Evolutionary conservation across 2,329 filamentous ascomycete species (phyloP), one percentile per base, ranked within the genome.

Genomic region (Coniosporium uncinatum): DNA sequence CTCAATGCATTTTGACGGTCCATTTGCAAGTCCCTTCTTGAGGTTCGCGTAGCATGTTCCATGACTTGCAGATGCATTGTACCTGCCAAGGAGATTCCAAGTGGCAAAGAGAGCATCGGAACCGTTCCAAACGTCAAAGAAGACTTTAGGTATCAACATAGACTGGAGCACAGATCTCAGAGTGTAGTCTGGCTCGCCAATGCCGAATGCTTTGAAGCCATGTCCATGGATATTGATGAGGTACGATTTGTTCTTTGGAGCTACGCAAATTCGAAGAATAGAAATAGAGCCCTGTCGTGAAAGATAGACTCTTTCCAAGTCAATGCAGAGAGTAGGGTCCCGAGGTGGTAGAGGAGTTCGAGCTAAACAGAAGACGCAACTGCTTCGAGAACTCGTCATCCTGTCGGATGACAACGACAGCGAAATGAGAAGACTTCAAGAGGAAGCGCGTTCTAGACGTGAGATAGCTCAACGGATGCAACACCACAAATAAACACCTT

Each of bases 121-220:
- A 48, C 79, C 75, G 46, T 73, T 75, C 3, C 76, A 71, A 14
- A 81, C 62, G 44, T 82, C 77, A 49, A 79, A 81, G 44, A 81
- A 66, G 22, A 72, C 69, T 47, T 81, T 80, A 0, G 58, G 54
- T 14, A 72, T 67, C 0, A 36, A 6, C 0, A 45, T 5, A 0
- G 59, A 64, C 52, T 79, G 69, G 1, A 79, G 52, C 8, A 79
- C 63, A 0, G 37, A 35, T 45, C 67, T 66, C 1, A 62, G 44
- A 2, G 46, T 56, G 4, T 51, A 53, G 21, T 47, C 49, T 4
- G 22, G 11, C 17, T 17, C 40, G 4, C 39, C 36, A n/a, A 61
- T 68, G n/a, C 45, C 46, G 44, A 79, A 76, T 0, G 65, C 65
- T 18, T 42, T 20, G 3, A 42, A 14, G 1, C 54, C 46, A 0